A percentile compares a stretch with the other conserved stretches of the same genome.
phyloP scores from a whole-genome alignment of 768 basidiomycete genomes.

The Hydnomerulius pinastri region DNA sequence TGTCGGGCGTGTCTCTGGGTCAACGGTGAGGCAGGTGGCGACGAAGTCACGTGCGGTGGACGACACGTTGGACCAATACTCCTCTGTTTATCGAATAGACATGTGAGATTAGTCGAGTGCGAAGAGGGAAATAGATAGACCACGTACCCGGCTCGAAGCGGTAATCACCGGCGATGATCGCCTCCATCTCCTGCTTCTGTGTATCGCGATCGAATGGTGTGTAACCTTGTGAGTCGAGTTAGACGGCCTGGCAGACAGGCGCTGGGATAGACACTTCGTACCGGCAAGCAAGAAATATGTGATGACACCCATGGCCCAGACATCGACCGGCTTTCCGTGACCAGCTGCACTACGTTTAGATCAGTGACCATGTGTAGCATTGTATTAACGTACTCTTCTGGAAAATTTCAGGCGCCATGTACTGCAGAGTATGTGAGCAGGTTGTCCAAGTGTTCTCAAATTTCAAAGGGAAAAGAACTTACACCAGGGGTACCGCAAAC shows the following conservation, averaged over 20 bases:
- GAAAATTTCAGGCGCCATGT: constrained; percentile 98
- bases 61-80: constrained; percentile 88
- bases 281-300: constrained; percentile 93
- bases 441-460: too few relatives aligned
- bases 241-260: neutral
- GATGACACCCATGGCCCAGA: constrained; percentile 99
- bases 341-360: constrained; percentile 53
- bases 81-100: constrained; percentile 41
- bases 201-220: constrained; percentile 96
- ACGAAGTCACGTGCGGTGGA: constrained; percentile 85
- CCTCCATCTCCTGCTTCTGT: constrained; percentile 89
- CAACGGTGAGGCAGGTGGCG: constrained; percentile 76
- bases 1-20: constrained; percentile 79
- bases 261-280: constrained; percentile 9
- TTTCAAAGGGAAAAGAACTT: constrained; percentile 27
- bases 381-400: constrained; percentile 63
- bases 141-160: constrained; percentile 73
- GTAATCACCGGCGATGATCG: constrained; percentile 92
- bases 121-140: neutral
- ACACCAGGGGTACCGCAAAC: constrained; percentile 94
- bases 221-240: constrained; percentile 54
- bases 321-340: constrained; percentile 91
- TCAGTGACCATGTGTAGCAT: neutral
- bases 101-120: neutral
- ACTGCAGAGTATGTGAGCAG: constrained; percentile 41